phyloP scores from a whole-genome alignment of 129 eudicot genomes.

The Artemisia argyi region DNA sequence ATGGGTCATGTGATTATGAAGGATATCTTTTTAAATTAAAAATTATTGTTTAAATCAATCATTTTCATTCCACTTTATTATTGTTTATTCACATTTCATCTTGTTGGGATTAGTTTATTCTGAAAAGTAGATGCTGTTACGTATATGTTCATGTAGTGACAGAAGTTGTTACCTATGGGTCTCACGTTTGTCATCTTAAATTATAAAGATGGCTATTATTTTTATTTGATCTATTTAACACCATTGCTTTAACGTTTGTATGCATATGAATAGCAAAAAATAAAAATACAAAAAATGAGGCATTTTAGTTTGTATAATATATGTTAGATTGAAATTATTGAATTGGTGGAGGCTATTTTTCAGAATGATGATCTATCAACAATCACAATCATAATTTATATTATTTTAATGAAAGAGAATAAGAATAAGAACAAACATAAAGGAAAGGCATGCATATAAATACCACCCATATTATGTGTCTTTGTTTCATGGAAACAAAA shows the following conservation, averaged over 20 bases:
- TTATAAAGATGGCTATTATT: neutral
- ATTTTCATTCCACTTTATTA: conserved; percentile 17
- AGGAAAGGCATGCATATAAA: neutral
- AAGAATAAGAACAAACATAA: neutral
- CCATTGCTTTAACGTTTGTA: conserved; percentile 2
- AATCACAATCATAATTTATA: neutral
- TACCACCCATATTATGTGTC: conserved; percentile 18
- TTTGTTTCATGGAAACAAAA: neutral
- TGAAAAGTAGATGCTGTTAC: conserved; percentile 9
- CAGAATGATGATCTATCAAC: neutral
- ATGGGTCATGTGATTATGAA: conserved; percentile 21
- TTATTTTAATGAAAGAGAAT: neutral
- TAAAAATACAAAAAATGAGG: neutral
- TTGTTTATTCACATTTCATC: neutral
- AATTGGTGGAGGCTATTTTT: neutral
- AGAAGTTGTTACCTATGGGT: conserved; percentile 19
- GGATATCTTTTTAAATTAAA: neutral
- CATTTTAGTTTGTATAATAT: too few relatives aligned
- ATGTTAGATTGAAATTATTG: neutral
- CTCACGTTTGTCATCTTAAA: neutral
- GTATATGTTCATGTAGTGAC: conserved; percentile 16
- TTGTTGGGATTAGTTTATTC: conserved; percentile 3
- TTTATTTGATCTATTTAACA: neutral
- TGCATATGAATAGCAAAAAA: neutral
- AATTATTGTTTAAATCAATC: conserved; percentile 10